Base-by-base conservation (phyloP, 495 filamentous ascomycete genomes). In the Choiromyces venosus region DNA sequence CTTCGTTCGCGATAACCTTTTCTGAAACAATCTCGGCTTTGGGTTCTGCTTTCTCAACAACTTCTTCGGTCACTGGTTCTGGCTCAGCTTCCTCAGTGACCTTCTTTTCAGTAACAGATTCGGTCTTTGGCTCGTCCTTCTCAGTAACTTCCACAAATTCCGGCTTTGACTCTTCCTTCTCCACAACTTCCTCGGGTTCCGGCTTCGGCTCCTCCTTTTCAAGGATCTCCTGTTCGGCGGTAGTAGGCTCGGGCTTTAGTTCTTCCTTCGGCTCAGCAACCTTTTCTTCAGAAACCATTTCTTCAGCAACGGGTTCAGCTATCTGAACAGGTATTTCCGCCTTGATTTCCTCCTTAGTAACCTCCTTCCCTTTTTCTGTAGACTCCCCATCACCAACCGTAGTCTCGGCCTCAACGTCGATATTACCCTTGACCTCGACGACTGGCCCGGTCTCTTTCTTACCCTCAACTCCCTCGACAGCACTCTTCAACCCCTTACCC, bases 401-500 rank as follows among this genome's bases (percentile, higher is more conserved):
- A 52, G 29, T 40, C 21, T 71, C 67, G 14, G 68, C 73, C 66
- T 82, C 76, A 10, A 61, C 19, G n/a, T 56, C 67, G 40, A 76
- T 75, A 72, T 81, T 79, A 66, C 75, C 81, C 39, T 69, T 72
- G 33, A 35, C 66, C 33, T 35, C 40, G 4, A 39, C 73, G 21
- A 19, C 37, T 7, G 74, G 42, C 16, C 73, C 61, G 2, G 35
- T 39, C 25, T 79, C 76, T 9, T 70, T 77, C 38, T 80, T 78
- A 25, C 74, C 71, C 42, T 73, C 67, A 0, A 71, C 75, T 46
- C 61, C 70, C 16, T 71, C 68, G 8, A 61, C 38, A 9, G 68
- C 78, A 38, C 46, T 76, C 46, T 82, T 81, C 5, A 84, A 79
- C 71, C 88, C 82, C 79, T 87, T 86, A 8, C 85, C 87, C 81